Evolutionary conservation across 2,329 filamentous ascomycete genomes (phyloP), one percentile per base, ranked within the genome.

Genomic region (Pseudogymnoascus sp.): DNA sequence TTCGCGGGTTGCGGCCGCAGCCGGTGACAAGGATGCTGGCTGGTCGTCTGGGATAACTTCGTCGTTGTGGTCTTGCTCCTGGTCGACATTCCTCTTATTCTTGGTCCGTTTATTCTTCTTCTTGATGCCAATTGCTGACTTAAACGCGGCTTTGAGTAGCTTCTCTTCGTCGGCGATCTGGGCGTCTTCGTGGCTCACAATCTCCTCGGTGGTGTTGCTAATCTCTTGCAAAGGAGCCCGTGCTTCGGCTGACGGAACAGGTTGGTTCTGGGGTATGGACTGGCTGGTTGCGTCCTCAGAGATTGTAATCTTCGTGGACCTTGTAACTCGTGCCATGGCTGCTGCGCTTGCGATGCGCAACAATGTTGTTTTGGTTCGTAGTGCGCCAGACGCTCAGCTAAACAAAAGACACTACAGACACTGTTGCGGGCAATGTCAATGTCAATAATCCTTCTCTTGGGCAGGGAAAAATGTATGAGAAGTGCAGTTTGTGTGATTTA

Each of bases 131-230:
- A 73, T 68, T 38, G 71, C 71, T 56, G 53, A 68, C 62, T 69
- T 67, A 65, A 73, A 74, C 23, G 71, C 72, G 50, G 71, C 71
- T 64, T 74, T 74, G 26, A 74, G 66, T 40, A 65, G 65, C 62
- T 71, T 72, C 33, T 73, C 59, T 56, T 73, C 68, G 23, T 66
- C 66, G 23, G 67, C 67, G 9, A 70, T 42, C 38, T 53, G 60
- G 17, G 64, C 59, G 42, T 64, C 63, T 9, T 69, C 70, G 44
- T 17, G 19, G 61, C 29, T 60, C 29, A 63, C 46, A 37, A 50
- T 60, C 35, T 62, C 59, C 26, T 50, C 29, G 19, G 23, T 33
- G 59, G 29, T 62, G 26, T 35, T 53, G 44, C 19, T 62, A 37
- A 63, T 59, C 50, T 62, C 42, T 42, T 38, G 38, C 15, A 64